A percentile compares a stretch with the other conserved stretches of the same genome.
Evolutionary conservation across 257 asterid species (phyloP).

Genomic region (Ehretia macrophylla): DNA sequence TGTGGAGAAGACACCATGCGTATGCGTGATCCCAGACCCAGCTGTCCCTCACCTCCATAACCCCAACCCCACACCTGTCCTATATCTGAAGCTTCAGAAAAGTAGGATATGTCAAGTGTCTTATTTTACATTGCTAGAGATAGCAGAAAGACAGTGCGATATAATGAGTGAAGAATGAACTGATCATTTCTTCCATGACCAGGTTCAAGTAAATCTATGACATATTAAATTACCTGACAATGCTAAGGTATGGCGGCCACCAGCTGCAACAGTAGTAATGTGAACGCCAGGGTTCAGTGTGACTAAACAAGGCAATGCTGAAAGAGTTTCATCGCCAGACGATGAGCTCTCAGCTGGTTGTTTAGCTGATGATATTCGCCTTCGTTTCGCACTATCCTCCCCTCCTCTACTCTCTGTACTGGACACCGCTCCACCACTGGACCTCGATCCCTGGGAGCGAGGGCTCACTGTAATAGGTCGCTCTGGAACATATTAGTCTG

Average conservation of each 20-base stretch:
- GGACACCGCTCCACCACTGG: conserved; percentile 40
- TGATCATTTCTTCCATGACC: too few relatives aligned
- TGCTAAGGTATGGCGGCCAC: conserved; percentile 92
- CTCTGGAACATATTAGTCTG: too few relatives aligned
- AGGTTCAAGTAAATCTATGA: background rate
- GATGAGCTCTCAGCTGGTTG: conserved; percentile 76
- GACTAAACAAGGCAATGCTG: conserved; percentile 89
- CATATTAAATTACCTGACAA: conserved; percentile 59
- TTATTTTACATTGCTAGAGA: conserved; percentile 6
- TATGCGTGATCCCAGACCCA: conserved; percentile 89
- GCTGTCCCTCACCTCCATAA: conserved; percentile 99
- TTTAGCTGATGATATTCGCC: conserved; percentile 69
- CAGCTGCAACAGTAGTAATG: conserved; percentile 82
- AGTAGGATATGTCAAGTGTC: conserved; percentile 17
- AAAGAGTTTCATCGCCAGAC: conserved; percentile 66
- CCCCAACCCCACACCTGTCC: conserved; percentile 99
- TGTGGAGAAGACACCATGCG: conserved; percentile 98
- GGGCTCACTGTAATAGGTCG: conserved; percentile 58
- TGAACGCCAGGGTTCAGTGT: conserved; percentile 76
- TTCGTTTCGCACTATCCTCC: conserved; percentile 77
- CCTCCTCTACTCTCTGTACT: conserved; percentile 45
- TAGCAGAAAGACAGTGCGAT: background rate
- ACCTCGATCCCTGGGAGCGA: conserved; percentile 69
- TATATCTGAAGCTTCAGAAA: conserved; percentile 58
- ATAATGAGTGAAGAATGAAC: too few relatives aligned